Conservation (phyloP, 805 yeast species). For the Vanderwaltozyma tropicalis region DNA sequence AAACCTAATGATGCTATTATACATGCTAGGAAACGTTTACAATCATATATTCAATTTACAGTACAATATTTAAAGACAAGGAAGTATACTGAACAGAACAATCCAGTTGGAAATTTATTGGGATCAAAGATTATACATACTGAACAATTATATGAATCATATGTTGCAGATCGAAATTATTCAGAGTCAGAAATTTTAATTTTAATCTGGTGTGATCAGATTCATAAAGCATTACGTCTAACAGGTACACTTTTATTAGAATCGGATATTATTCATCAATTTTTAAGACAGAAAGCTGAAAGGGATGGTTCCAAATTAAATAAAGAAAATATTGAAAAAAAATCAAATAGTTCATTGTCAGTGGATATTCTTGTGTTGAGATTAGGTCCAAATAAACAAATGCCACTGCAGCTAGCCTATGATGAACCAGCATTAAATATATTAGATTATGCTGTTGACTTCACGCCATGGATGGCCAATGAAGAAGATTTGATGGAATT, state of each 20-base stretch:
- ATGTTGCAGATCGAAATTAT: constrained; percentile 9
- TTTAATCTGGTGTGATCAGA: constrained; percentile 21
- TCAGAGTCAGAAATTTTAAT: constrained; percentile 16
- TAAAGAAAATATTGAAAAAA: not conserved
- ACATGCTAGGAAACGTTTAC: constrained; percentile 14
- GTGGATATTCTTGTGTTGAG: constrained; percentile 24
- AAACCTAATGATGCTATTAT: constrained; percentile 13
- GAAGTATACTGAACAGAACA: constrained; percentile 9
- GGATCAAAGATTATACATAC: too few relatives aligned
- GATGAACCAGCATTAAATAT: constrained; percentile 26
- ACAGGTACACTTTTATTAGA: constrained; percentile 21
- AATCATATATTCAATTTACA: constrained; percentile 13
- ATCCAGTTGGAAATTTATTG: constrained; percentile 9
- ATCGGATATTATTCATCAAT: constrained; percentile 15
- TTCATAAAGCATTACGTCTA: constrained; percentile 14
- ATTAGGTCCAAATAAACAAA: constrained; percentile 9
- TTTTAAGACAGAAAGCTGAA: constrained; percentile 13
- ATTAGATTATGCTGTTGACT: constrained; percentile 21
- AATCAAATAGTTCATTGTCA: not conserved
- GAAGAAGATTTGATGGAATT: not conserved
- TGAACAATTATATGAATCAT: constrained; percentile 5
- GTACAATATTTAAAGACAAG: constrained; percentile 14
- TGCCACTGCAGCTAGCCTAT: constrained; percentile 25
- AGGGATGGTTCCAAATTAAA: constrained; percentile 5
- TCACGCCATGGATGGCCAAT: constrained; percentile 12